Conservation (phyloP, 139 green algal species). For the Chlamydomonas schloesseri region DNA sequence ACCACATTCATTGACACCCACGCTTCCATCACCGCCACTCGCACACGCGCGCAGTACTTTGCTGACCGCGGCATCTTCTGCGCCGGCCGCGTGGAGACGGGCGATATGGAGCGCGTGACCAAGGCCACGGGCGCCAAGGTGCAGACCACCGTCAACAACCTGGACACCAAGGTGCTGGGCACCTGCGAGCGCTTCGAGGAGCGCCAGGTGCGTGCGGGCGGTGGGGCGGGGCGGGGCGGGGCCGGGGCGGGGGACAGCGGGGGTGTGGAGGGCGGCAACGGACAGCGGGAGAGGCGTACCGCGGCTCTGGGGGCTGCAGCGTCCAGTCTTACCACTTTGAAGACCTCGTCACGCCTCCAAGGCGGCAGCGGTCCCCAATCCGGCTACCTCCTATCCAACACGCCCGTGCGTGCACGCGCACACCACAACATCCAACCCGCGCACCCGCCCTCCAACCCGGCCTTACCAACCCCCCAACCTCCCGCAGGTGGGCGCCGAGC, state of each 20-base stretch:
- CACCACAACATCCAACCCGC: neutral
- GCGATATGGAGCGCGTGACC: constrained; percentile 92
- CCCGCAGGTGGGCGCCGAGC: constrained; percentile 91
- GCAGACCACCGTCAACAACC: constrained; percentile 91
- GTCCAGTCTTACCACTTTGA: no score
- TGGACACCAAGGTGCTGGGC: constrained; percentile 86
- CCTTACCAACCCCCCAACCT: neutral
- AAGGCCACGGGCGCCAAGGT: constrained; percentile 74
- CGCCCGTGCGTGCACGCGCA: neutral
- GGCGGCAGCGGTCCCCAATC: no score
- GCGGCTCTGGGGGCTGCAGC: no score
- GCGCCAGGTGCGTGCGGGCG: constrained; percentile 80
- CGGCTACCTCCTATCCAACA: no score
- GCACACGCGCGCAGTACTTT: constrained; percentile 89
- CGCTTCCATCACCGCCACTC: no score
- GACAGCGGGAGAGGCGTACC: no score
- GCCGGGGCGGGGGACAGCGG: neutral
- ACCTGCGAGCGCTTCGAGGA: constrained; percentile 95
- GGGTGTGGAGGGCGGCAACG: neutral
- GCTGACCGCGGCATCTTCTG: constrained; percentile 98
- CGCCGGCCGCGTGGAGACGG: constrained; percentile 90
- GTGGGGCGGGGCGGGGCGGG: neutral
- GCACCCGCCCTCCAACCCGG: neutral
- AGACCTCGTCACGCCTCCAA: no score
- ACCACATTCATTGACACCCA: no score